Evolutionary conservation across 495 filamentous ascomycete genomes (phyloP), one percentile per base, ranked within the genome.

Genomic region (Aspergillus biplanus): DNA sequence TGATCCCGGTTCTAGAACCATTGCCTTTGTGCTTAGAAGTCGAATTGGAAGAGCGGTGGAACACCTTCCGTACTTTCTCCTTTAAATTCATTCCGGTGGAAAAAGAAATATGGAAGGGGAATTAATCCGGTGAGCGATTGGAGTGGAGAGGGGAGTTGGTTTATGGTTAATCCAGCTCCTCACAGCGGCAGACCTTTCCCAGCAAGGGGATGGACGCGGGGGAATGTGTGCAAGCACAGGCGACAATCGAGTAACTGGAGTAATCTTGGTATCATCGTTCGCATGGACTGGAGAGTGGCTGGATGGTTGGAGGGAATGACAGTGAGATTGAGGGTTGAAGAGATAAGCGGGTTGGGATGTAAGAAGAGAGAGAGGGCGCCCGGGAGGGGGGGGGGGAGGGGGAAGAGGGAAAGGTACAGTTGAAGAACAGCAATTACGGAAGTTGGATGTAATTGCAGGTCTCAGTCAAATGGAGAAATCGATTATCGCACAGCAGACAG

Each of bases 81-180:
- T 81, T 81, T 61, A 85, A 73, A 48, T 76, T 72, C 82, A 85
- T 80, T 62, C 63, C 58, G 37, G 11, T 18, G 31, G 21, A 63
- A 53, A 35, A 31, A 59, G 54, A 34, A 18, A 49, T 49, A 49
- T 49, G 34, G 33, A 18, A 52, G 33, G 50, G 34, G 44, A 44
- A 27, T 37, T 42, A n/a, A 37, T 37, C 16, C 47, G 44, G 16
- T 15, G 33, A 58, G 52, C 34, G 35, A 60, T 42, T 39, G 57
- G 37, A 50, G 60, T 52, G 52, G 55, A 65, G 52, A 39, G 53
- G 49, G 44, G 63, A 54, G 60, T 60, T 61, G 33, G 39, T 27
- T 27, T 27, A 48, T 56, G 59, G 52, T 21, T 58, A 59, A 59
- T 49, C 52, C 53, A 59, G 57, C 56, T 57, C 55, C 65, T 75